Conservation (phyloP, 1,284 basidiomycete genomes). For the Porphyrellus sp. region DNA sequence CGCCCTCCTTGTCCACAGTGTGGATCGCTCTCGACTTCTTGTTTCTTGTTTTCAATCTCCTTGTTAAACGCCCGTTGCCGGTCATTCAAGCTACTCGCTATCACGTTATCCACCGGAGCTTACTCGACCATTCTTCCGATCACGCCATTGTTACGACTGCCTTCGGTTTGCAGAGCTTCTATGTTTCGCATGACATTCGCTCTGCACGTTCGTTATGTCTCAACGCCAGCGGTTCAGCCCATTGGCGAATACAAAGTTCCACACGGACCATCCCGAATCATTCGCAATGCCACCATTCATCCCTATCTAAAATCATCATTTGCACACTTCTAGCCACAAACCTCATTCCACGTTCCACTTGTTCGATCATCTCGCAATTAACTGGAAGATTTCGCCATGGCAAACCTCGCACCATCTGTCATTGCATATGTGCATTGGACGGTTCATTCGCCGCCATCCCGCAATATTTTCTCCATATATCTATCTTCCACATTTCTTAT, state of each 20-base stretch:
- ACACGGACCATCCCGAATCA: constrained; percentile 11
- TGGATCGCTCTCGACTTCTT: constrained; percentile 3
- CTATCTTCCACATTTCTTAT: constrained; percentile 20
- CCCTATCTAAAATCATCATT: constrained; percentile 21
- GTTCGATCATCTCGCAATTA: constrained; percentile 30
- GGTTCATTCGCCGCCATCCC: constrained; percentile 26
- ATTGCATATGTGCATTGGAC: constrained; percentile 32
- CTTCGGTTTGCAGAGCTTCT: constrained; percentile 8
- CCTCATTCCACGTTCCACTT: constrained; percentile 33
- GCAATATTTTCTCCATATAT: constrained; percentile 15
- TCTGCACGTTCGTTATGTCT: constrained; percentile 16
- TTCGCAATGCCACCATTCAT: constrained; percentile 18
- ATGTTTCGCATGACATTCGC: constrained; percentile 14
- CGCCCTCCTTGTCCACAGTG: constrained; percentile 3
- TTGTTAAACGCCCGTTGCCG: constrained; percentile 4
- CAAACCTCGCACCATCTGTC: constrained; percentile 24
- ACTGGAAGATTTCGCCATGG: constrained; percentile 10
- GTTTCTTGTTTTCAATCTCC: constrained; percentile 8
- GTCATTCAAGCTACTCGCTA: constrained; percentile 11
- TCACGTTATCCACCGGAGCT: constrained; percentile 5
- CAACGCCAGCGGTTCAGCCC: constrained; percentile 10
- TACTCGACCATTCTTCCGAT: constrained; percentile 10
- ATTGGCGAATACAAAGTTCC: constrained; percentile 9
- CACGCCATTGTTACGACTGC: constrained; percentile 11
- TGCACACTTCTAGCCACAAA: constrained; percentile 20